Conservation (phyloP, 805 yeast species). For the Jamesozyma spencerorum region DNA sequence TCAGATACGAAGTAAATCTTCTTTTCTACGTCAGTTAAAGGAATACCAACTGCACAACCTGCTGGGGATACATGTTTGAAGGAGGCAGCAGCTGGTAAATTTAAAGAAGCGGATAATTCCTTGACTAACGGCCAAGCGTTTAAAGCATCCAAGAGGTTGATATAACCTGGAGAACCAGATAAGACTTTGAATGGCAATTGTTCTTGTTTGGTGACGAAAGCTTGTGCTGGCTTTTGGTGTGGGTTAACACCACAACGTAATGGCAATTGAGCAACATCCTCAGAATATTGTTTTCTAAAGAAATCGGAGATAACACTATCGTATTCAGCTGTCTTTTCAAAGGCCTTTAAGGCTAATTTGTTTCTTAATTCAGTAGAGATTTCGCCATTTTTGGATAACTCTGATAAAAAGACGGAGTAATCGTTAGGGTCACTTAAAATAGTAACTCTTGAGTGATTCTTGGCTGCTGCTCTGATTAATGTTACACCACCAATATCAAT, state of each 20-base stretch:
- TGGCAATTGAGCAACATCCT: conserved; percentile 80
- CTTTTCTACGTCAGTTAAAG: conserved; percentile 83
- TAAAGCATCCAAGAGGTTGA: conserved; percentile 90
- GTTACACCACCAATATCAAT: conserved; percentile 98
- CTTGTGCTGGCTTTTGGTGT: conserved; percentile 98
- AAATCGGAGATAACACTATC: conserved; percentile 93
- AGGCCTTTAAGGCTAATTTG: conserved; percentile 87
- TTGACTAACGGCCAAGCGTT: conserved; percentile 98
- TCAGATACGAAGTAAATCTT: conserved; percentile 91
- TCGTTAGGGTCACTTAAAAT: conserved; percentile 91
- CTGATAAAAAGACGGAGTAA: conserved; percentile 78
- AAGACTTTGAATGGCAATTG: conserved; percentile 89
- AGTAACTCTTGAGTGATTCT: conserved; percentile 93
- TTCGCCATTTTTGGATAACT: conserved; percentile 58
- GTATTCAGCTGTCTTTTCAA: conserved; percentile 97
- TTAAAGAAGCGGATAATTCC: conserved; percentile 88
- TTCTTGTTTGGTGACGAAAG: conserved; percentile 75
- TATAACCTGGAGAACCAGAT: conserved; percentile 94
- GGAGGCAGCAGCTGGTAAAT: conserved; percentile 97
- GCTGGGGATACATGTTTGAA: conserved; percentile 99
- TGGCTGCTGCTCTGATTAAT: conserved; percentile 94
- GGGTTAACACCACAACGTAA: conserved; percentile 98
- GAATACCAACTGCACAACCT: conserved; percentile 96
- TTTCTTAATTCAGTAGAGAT: conserved; percentile 68
- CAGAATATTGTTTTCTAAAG: conserved; percentile 94